Evolutionary conservation across 169 alveolate species (phyloP).

Genomic region (Condylostoma magnum): DNA sequence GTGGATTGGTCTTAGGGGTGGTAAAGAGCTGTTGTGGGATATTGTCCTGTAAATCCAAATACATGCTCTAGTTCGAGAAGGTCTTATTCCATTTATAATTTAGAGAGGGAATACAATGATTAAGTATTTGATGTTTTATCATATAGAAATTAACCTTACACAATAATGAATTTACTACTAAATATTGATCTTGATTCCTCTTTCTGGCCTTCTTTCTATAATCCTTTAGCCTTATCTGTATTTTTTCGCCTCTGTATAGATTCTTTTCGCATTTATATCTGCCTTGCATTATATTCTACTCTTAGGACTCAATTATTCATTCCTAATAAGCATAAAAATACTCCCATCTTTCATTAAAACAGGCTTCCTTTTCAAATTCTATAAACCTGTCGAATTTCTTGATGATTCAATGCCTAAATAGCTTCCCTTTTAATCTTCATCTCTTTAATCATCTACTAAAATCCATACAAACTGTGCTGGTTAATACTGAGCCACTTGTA

Average conservation of each 20-base stretch:
- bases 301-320: conserved; percentile 32
- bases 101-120: background rate
- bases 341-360: conserved; percentile 46
- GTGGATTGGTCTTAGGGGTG: conserved; percentile 66
- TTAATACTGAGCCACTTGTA: background rate
- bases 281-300: conserved; percentile 21
- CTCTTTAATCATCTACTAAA: background rate
- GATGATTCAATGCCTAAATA: conserved; percentile 14
- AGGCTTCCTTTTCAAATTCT: conserved; percentile 46
- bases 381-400: conserved; percentile 32
- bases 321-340: conserved; percentile 41
- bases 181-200: conserved; percentile 31
- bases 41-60: conserved; percentile 66
- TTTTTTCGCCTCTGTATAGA: conserved; percentile 8
- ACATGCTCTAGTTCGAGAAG: conserved; percentile 75
- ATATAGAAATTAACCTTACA: background rate
- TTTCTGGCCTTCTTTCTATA: conserved; percentile 35
- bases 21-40: conserved; percentile 44
- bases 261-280: background rate
- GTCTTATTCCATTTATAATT: conserved; percentile 16
- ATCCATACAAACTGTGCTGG: conserved; percentile 5
- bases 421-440: background rate
- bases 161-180: background rate
- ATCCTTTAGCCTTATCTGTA: conserved; percentile 19
- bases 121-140: too few relatives aligned